Evolutionary conservation across 2,329 filamentous ascomycete species (phyloP).

Genomic region (Cryphonectria japonica): DNA sequence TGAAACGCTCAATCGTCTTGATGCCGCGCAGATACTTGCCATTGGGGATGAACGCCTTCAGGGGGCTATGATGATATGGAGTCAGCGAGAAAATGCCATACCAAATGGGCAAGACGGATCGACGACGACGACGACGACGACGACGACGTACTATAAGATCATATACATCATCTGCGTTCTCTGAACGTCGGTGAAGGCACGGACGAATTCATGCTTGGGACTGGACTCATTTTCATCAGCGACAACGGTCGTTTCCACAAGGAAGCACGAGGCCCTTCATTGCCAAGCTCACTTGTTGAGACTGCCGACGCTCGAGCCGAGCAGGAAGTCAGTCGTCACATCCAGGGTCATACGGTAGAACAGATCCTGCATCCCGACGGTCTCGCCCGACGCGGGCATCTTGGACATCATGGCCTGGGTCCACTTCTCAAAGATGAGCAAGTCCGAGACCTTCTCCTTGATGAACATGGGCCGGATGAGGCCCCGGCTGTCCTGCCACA

Average conservation of each 20-base stretch:
- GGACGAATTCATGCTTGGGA: constrained; percentile 63
- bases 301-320: constrained; percentile 60
- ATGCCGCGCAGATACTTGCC: constrained; percentile 65
- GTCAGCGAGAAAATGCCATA: not conserved
- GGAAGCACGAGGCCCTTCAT: not conserved
- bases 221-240: constrained; percentile 39
- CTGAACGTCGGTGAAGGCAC: constrained; percentile 73
- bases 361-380: constrained; percentile 63
- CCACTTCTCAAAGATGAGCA: constrained; percentile 64
- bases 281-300: constrained; percentile 44
- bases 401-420: constrained; percentile 60
- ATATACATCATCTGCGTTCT: constrained; percentile 67
- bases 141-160: constrained; percentile 42
- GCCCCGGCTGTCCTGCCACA: constrained; percentile 58
- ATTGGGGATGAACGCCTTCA: constrained; percentile 62
- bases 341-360: constrained; percentile 71
- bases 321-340: constrained; percentile 69
- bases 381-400: constrained; percentile 57
- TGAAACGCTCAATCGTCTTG: constrained; percentile 68
- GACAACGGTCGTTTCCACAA: not conserved
- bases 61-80: constrained; percentile 48
- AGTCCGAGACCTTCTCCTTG: constrained; percentile 50
- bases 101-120: not conserved
- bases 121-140: too few relatives aligned
- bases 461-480: constrained; percentile 59